Percentiles rank a stretch among this genome's conserved stretches.
These are phyloP conservation scores for Physcia stellaris DNA, from an alignment of 495 filamentous ascomycete genomes.

Conservation along the genomic window DNA sequence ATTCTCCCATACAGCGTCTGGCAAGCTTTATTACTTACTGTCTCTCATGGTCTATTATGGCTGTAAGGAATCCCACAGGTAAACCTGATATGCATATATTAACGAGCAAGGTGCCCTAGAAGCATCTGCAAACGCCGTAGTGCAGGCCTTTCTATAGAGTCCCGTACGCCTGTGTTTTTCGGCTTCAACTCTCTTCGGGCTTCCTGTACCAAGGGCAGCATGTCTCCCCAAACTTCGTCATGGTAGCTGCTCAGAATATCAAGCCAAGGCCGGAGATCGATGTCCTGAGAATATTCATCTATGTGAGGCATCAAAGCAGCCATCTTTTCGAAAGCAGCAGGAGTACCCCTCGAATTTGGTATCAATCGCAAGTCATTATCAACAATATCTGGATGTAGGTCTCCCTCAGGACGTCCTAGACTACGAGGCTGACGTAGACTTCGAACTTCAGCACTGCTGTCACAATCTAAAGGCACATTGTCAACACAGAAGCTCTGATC, in stretches of 20 bases:
- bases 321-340: too few species aligned
- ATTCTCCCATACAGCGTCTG: too few species aligned
- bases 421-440: neutral
- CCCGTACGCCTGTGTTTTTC: too few species aligned
- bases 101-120: slow-evolving; percentile 2
- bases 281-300: slow-evolving; percentile 3
- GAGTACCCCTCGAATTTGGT: slow-evolving; percentile 7
- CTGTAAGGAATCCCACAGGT: neutral
- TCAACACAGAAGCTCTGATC: slow-evolving; percentile 40
- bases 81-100: too few species aligned
- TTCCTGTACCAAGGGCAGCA: slow-evolving; percentile 45
- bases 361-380: neutral
- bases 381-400: neutral
- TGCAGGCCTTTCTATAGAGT: neutral
- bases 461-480: slow-evolving; percentile 15
- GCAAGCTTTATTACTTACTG: neutral
- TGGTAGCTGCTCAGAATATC: slow-evolving; percentile 51
- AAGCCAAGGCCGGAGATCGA: slow-evolving; percentile 36
- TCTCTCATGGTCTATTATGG: neutral
- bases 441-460: neutral
- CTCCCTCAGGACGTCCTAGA: neutral
- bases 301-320: too few species aligned
- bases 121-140: slow-evolving; percentile 1
- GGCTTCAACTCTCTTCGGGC: slow-evolving; percentile 45
- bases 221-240: slow-evolving; percentile 69